Percentiles rank a stretch among this genome's conserved stretches.
These are phyloP conservation scores for Penicillium corylophilum DNA, from an alignment of 2,329 filamentous ascomycete species.

Conservation along the genomic window DNA sequence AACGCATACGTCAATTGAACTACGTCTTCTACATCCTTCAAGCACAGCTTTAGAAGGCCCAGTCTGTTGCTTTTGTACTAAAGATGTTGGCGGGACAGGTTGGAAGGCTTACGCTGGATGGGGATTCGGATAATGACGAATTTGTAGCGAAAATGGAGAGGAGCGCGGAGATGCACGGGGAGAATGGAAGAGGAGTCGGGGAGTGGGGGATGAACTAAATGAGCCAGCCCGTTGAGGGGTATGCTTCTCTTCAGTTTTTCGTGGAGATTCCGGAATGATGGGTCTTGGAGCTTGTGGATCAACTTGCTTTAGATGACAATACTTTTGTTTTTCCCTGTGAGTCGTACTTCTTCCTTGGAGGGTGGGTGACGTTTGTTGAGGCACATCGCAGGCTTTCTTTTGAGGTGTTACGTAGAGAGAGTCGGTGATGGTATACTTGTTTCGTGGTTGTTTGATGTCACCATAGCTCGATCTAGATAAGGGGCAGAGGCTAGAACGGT, in stretches of 20 bases:
- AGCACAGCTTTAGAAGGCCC: too few species aligned
- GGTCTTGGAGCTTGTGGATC: neutral
- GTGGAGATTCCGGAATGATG: neutral
- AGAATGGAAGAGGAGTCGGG: too few species aligned
- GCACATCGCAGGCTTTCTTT: neutral
- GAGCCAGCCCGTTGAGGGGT: neutral
- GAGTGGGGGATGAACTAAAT: too few species aligned
- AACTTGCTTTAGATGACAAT: neutral
- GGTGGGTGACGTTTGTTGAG: neutral
- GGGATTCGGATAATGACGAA: too few species aligned
- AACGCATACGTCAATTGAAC: too few species aligned
- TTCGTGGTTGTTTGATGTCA: constrained; percentile 36
- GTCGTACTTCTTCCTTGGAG: neutral
- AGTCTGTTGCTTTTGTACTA: too few species aligned
- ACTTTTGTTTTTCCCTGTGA: neutral
- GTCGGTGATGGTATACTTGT: constrained; percentile 27
- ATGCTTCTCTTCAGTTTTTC: neutral
- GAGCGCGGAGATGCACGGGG: too few species aligned
- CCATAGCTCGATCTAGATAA: neutral
- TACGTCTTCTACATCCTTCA: too few species aligned
- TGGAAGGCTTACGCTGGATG: too few species aligned
- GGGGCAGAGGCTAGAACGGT: neutral
- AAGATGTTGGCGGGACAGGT: too few species aligned
- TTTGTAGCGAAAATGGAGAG: too few species aligned
- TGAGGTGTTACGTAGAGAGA: constrained; percentile 33